Percentiles rank a stretch among this genome's conserved stretches.
These are phyloP conservation scores for Geotrichum siamense DNA, from an alignment of 1,139 yeast species.

Conservation along the genomic window DNA sequence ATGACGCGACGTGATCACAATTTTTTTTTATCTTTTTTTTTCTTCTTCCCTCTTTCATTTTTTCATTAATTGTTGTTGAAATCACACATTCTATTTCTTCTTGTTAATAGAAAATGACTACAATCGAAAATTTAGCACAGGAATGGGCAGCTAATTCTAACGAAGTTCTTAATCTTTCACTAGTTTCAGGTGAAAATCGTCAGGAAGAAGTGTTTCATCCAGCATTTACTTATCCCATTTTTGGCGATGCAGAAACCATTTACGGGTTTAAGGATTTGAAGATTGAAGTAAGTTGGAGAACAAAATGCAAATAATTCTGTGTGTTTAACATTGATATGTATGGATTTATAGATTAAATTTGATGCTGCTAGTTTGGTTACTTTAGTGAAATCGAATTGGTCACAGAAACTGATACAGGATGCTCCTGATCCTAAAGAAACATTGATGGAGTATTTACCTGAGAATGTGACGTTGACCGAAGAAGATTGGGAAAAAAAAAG, in stretches of 20 bases:
- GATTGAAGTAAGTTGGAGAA: constrained; percentile 28
- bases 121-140: constrained; percentile 36
- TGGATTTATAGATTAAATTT: constrained; percentile 40
- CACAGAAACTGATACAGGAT: constrained; percentile 38
- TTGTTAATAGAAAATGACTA: constrained; percentile 4
- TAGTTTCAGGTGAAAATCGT: constrained; percentile 27
- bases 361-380: constrained; percentile 52
- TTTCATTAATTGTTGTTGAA: neutral
- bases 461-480: constrained; percentile 49
- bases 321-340: too few relatives aligned
- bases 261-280: constrained; percentile 63
- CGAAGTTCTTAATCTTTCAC: constrained; percentile 50
- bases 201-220: constrained; percentile 43
- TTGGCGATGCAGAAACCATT: constrained; percentile 83
- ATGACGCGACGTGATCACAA: neutral
- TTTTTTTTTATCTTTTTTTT: too few relatives aligned
- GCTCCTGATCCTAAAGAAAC: constrained; percentile 43
- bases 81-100: neutral
- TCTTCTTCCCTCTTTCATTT: too few relatives aligned
- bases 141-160: constrained; percentile 65
- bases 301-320: too few relatives aligned
- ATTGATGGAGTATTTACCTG: constrained; percentile 53
- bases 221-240: constrained; percentile 80
- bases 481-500: constrained; percentile 54
- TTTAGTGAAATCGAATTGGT: constrained; percentile 49